phyloP scores from a whole-genome alignment of 768 basidiomycete genomes.

The Leccinum subgranulosum region DNA sequence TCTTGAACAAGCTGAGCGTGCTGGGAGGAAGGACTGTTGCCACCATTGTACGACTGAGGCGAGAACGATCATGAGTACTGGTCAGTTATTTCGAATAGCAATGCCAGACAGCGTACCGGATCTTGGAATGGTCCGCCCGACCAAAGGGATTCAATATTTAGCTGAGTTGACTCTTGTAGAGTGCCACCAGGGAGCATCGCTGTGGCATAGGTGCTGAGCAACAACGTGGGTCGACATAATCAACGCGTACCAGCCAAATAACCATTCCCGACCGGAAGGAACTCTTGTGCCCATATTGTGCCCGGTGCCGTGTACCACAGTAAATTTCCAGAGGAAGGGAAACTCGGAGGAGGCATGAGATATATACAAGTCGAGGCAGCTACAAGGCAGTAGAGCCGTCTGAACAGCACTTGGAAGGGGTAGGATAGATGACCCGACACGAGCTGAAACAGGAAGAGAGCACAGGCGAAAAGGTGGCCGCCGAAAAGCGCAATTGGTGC shows the following conservation, averaged over 20 bases:
- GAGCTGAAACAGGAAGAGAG: constrained; percentile 8
- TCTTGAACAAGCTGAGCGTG: constrained; percentile 41
- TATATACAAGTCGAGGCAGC: constrained; percentile 17
- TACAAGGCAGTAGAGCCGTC: constrained; percentile 21
- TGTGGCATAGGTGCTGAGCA: constrained; percentile 19
- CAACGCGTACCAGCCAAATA: constrained; percentile 53
- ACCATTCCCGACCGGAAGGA: constrained; percentile 72
- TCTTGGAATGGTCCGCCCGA: constrained; percentile 70
- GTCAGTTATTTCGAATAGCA: not conserved
- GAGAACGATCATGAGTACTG: not conserved
- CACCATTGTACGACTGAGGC: constrained; percentile 59
- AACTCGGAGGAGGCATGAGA: constrained; percentile 37
- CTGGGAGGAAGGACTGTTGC: constrained; percentile 54
- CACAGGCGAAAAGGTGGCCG: constrained; percentile 14
- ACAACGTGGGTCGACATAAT: not conserved
- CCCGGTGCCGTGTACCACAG: constrained; percentile 64
- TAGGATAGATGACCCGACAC: constrained; percentile 19
- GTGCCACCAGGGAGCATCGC: constrained; percentile 68
- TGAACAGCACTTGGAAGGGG: constrained; percentile 15
- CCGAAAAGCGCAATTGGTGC: constrained; percentile 15
- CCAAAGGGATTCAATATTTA: constrained; percentile 80
- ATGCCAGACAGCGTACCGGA: constrained; percentile 38
- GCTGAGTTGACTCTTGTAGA: constrained; percentile 53
- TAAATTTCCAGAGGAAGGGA: constrained; percentile 71
- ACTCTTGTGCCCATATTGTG: constrained; percentile 54